phyloP scores from a whole-genome alignment of 2,329 filamentous ascomycete species.

The Pyrenophora graminea region DNA sequence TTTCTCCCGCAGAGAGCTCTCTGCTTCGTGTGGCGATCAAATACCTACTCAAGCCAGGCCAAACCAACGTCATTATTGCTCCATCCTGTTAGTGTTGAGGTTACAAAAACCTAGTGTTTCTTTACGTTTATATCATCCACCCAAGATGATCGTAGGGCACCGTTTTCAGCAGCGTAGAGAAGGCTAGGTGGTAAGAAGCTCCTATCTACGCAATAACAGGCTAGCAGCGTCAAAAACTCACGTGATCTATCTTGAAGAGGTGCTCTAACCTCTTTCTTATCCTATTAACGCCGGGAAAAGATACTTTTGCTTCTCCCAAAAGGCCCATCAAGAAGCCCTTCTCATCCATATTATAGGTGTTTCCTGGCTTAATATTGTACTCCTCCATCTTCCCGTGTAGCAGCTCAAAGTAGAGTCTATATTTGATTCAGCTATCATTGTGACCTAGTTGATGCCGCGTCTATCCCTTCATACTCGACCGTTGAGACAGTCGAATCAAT shows the following conservation, averaged over 20 bases:
- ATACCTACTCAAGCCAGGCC: slow-evolving; percentile 1
- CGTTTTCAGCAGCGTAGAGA: slow-evolving; percentile 4
- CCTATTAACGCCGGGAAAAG: slow-evolving; percentile 2
- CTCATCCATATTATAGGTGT: slow-evolving; percentile 22
- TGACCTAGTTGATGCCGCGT: no score
- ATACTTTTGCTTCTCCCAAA: slow-evolving; percentile 5
- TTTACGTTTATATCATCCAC: background rate
- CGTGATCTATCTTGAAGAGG: slow-evolving; percentile 10
- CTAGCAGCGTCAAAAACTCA: slow-evolving; percentile 12
- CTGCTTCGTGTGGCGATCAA: background rate
- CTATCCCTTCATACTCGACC: no score
- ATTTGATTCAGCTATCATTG: no score
- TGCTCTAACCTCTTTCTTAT: background rate
- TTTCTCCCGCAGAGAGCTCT: background rate
- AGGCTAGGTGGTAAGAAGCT: slow-evolving; percentile 7
- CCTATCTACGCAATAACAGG: slow-evolving; percentile 17
- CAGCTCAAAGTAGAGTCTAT: slow-evolving; percentile 12
- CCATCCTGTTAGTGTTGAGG: background rate
- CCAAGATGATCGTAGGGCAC: slow-evolving; percentile 8
- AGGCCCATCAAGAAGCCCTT: slow-evolving; percentile 11
- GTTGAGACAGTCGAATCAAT: no score
- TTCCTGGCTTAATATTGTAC: slow-evolving; percentile 4
- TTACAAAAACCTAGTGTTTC: background rate
- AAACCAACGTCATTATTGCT: background rate
- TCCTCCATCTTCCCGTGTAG: slow-evolving; percentile 12